Conservation (phyloP, 164 flowering plant genomes). For the Vitis rotundifolia region DNA sequence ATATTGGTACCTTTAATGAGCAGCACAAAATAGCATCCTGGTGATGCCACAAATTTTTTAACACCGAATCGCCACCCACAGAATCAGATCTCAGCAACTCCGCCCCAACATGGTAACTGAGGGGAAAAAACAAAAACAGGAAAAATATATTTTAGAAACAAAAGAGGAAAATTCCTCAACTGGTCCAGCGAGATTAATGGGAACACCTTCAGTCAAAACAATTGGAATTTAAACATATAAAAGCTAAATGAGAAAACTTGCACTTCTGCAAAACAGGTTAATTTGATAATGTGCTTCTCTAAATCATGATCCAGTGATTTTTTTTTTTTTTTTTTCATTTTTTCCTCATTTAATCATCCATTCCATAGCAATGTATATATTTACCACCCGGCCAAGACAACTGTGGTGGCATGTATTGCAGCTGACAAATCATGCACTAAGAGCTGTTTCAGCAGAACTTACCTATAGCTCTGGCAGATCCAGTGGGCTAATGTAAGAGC, state of each 20-base stretch:
- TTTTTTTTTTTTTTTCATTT: too few relatives aligned
- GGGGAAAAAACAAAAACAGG: constrained; percentile 1
- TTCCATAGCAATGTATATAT: background rate
- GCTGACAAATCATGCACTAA: background rate
- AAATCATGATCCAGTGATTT: too few relatives aligned
- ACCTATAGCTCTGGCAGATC: constrained; percentile 95
- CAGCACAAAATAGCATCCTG: constrained; percentile 93
- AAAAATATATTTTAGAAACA: constrained; percentile 1
- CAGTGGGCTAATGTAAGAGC: constrained; percentile 84
- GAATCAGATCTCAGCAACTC: constrained; percentile 65
- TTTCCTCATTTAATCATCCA: background rate
- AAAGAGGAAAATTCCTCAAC: too few relatives aligned
- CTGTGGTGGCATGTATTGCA: background rate
- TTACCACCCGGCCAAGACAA: background rate
- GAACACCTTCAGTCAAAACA: background rate
- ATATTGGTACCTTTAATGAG: constrained; percentile 73
- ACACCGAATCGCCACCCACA: constrained; percentile 43
- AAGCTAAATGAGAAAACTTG: background rate
- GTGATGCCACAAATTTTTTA: constrained; percentile 88
- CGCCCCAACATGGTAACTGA: constrained; percentile 72
- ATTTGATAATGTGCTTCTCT: too few relatives aligned
- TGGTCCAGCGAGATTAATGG: background rate
- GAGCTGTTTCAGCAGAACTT: constrained; percentile 19
- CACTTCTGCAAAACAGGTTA: background rate
- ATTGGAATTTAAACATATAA: too few relatives aligned